Conservation (phyloP, 2,329 filamentous ascomycete species). For the Phialophora macrospora region DNA sequence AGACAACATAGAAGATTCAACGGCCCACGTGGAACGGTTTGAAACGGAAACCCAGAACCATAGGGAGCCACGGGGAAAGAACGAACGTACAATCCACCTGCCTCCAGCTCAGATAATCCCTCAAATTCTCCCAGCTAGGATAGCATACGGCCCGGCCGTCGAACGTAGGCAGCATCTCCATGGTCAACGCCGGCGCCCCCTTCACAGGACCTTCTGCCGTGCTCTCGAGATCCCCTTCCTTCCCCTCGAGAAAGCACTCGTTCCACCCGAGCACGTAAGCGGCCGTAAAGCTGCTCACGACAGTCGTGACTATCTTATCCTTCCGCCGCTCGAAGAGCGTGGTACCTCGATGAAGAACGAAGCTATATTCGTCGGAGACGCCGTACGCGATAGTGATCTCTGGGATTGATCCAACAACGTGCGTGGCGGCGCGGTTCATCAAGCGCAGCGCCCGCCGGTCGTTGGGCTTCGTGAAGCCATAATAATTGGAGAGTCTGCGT, state of each 20-base stretch:
- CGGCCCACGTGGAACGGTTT: neutral
- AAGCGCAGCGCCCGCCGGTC: constrained; percentile 83
- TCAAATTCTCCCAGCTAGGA: constrained; percentile 77
- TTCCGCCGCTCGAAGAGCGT: constrained; percentile 82
- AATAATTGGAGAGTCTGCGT: constrained; percentile 75
- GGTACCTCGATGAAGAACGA: constrained; percentile 83
- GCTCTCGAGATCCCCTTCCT: neutral
- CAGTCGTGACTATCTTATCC: constrained; percentile 87
- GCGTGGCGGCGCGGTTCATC: constrained; percentile 91
- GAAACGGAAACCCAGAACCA: neutral
- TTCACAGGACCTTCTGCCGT: neutral
- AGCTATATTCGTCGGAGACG: constrained; percentile 93
- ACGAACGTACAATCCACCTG: constrained; percentile 82
- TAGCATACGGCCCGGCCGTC: constrained; percentile 92
- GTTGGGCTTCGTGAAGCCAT: constrained; percentile 89
- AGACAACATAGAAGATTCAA: neutral
- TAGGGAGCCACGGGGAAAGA: neutral
- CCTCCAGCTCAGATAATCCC: constrained; percentile 96
- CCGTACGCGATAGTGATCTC: constrained; percentile 90
- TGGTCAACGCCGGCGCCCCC: constrained; percentile 57
- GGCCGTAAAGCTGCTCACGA: constrained; percentile 91
- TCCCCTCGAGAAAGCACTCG: constrained; percentile 4
- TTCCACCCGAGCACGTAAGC: constrained; percentile 84
- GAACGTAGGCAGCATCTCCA: constrained; percentile 79
- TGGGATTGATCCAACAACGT: constrained; percentile 79